Evolutionary conservation across 768 basidiomycete genomes (phyloP), one percentile per base, ranked within the genome.

Genomic region (Hypsizygus marmoreus): DNA sequence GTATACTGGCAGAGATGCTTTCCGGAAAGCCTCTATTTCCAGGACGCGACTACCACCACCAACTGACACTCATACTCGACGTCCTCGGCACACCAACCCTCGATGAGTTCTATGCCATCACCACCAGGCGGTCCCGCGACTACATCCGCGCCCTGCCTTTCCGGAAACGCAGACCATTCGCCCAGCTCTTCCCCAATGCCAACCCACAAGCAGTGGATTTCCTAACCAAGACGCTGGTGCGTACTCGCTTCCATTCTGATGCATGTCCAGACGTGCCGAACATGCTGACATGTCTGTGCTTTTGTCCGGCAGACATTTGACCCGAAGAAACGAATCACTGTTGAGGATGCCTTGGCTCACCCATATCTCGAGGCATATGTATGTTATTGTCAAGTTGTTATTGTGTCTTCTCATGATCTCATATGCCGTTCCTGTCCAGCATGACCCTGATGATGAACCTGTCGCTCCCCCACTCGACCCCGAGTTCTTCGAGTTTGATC

Each of bases 101-200:
- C 44, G 97, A 99, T 55, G 97, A 98, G 61, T 98, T 97, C 69
- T 94, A 97, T 70, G 91, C 91, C 29, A 98, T 99, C 62, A 94
- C 91, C 12, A 91, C 92, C 8, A 80, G 86, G 13, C 74, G 95
- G 43, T 95, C 93, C 38, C 84, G 93, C 34, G 95, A 98, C 62
- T 98, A 98, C 66, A 89, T 98, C 51, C 87, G 95, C 14, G 90
- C 91, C 1, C 70, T 99, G 55, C 95, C 95, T 2, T 97, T 98
- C 80, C 80, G 89, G 52, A 95, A 94, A 71, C 81, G 80, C 55
- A 78, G 80, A 51, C 82, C 91, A 22, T 94, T 99, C 58, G 76
- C 83, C 25, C 76, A 81, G 32, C 64, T 99, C 36, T 98, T 95
- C 76, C 94, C 95, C 11, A 91, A 92, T 51, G 94, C 94, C 49